Base-by-base conservation (phyloP, 345 rosid genomes). In the Aquilaria yunnanensis region DNA sequence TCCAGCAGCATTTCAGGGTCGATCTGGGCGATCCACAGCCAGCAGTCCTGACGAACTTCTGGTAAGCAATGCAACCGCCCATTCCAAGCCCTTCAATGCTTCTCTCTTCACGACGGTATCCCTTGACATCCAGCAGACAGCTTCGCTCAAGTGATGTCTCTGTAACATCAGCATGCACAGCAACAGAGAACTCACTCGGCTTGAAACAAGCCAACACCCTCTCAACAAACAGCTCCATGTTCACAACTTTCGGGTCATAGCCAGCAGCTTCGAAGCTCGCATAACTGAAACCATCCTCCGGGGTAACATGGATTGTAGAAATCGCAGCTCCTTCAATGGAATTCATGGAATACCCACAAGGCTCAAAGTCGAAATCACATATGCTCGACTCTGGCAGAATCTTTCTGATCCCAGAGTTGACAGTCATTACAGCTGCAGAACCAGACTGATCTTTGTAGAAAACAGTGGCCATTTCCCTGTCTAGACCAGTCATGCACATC, bases 281-380 rank as follows among this genome's bases (percentile, higher is more conserved):
- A 63, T 88, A 90, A 47, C 93, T 90, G 68, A 84, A 84, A 10
- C 92, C 85, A 1, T 88, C 96, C 67, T 88, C 96, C 0, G 93
- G 96, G 0, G 93, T 88, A 5, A 90, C 78, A 47, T 90, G 96
- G 68, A 90, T 84, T 10, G 97, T 90, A 2, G 92, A 90, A 16
- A 88, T 62, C 7, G 92, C 87, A 73, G 61, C 70, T n/a, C 74
- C 84, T 83, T 90, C 93, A 3, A 90, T 61, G 1, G 88, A 72
- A 67, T 90, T 90, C 90, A 85, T 90, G 11, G 92, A 90, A 41
- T 90, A 90, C 14, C 97, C 96, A 30, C 96, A 90, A 1, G 96
- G 93, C 3, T 85, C 89, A 51, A 90, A 88, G 6, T 80, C 89
- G 70, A 85, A 87, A 68, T 85, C 92, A 34, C 92, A 90, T 3